phyloP scores from a whole-genome alignment of 1,139 yeast species.

The Chernovozyma aurita region DNA sequence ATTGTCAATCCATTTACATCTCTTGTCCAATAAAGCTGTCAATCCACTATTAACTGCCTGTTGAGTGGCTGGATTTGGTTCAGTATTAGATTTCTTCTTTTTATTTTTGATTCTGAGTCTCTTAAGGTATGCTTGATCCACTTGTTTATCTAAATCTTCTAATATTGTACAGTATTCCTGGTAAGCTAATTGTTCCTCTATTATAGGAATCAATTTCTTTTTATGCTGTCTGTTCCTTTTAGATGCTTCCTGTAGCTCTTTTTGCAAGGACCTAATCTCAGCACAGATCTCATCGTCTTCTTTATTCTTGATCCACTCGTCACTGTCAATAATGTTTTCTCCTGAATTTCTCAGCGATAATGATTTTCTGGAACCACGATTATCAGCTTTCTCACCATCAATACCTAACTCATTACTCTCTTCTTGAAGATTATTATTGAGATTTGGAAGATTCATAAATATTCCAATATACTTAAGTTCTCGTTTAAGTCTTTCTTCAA shows the following conservation, averaged over 20 bases:
- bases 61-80: slow-evolving; percentile 28
- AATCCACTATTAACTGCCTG: slow-evolving; percentile 72
- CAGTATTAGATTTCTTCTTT: slow-evolving; percentile 59
- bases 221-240: slow-evolving; percentile 65
- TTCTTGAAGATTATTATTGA: slow-evolving; percentile 22
- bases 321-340: slow-evolving; percentile 50
- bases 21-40: slow-evolving; percentile 75
- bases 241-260: slow-evolving; percentile 58
- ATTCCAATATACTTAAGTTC: slow-evolving; percentile 91
- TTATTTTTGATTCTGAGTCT: slow-evolving; percentile 79
- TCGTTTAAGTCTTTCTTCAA: slow-evolving; percentile 83
- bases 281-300: slow-evolving; percentile 95
- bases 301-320: slow-evolving; percentile 71
- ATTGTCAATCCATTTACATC: slow-evolving; percentile 82
- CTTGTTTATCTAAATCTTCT: slow-evolving; percentile 93
- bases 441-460: slow-evolving; percentile 56
- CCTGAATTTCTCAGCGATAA: slow-evolving; percentile 6
- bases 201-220: slow-evolving; percentile 59
- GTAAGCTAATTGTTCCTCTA: slow-evolving; percentile 92
- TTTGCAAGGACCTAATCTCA: slow-evolving; percentile 73
- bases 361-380: slow-evolving; percentile 16
- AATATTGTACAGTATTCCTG: slow-evolving; percentile 88
- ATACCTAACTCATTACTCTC: slow-evolving; percentile 14
- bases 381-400: slow-evolving; percentile 15
- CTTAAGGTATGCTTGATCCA: slow-evolving; percentile 89